These are phyloP conservation scores for Aschersonia sp. DNA, from an alignment of 2,329 filamentous ascomycete species.

Conservation along the genomic window DNA sequence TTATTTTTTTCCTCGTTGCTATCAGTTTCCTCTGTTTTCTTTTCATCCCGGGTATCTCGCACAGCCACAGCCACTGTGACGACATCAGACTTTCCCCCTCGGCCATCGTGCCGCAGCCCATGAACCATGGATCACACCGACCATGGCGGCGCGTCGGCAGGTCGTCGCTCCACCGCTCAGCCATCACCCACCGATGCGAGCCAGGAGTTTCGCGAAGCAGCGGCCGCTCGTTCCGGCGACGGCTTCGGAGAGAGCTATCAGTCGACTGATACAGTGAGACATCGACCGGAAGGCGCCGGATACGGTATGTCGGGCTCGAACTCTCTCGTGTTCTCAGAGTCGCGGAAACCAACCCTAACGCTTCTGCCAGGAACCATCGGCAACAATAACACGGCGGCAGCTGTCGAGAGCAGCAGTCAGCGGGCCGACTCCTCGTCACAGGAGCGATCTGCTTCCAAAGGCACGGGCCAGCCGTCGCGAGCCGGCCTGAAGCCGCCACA, in stretches of 20 bases:
- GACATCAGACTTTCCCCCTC: neutral
- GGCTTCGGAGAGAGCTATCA: conserved; percentile 38
- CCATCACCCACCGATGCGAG: conserved; percentile 37
- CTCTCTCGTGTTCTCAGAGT: too few relatives aligned
- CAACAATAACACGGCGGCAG: neutral
- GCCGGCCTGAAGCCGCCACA: conserved; percentile 28
- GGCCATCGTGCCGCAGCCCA: conserved; percentile 2
- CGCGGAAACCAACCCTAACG: too few relatives aligned
- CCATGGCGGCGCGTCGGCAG: conserved; percentile 17
- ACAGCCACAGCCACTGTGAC: neutral
- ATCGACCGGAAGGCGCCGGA: conserved; percentile 32
- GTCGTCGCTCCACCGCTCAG: conserved; percentile 20
- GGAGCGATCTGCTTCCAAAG: conserved; percentile 19
- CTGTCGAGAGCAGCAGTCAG: conserved; percentile 13
- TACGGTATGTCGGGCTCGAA: conserved; percentile 31
- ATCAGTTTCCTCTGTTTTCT: neutral
- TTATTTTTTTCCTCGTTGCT: neutral
- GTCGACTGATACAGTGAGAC: conserved; percentile 44
- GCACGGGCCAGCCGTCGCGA: conserved; percentile 18
- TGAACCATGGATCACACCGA: conserved; percentile 29
- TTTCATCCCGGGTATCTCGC: neutral
- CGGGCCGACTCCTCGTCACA: conserved; percentile 19
- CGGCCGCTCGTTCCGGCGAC: conserved; percentile 24
- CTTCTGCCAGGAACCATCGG: conserved; percentile 7
- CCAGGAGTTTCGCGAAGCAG: conserved; percentile 20